Conservation (phyloP, 441 rosid genomes). For the Populus hybrid region DNA sequence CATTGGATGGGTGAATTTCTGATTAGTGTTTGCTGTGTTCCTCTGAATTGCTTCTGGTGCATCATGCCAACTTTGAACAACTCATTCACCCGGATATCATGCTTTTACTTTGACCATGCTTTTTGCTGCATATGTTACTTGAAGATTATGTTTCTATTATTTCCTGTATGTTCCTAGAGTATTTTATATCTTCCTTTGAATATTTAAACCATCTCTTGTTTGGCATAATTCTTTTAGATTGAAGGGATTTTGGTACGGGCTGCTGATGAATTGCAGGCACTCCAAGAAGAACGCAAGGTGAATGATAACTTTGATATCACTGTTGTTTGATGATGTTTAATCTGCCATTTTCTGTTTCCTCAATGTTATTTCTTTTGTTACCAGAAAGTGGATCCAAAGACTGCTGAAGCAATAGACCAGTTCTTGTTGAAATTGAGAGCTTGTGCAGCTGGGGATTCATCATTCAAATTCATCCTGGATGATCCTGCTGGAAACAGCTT, state of each 20-base stretch:
- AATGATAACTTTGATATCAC: neutral
- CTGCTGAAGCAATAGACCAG: conserved; percentile 84
- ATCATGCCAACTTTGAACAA: neutral
- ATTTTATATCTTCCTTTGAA: neutral
- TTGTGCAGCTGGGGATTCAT: conserved; percentile 59
- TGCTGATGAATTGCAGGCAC: conserved; percentile 76
- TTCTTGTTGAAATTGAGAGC: conserved; percentile 78
- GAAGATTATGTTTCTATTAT: neutral
- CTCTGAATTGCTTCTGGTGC: neutral
- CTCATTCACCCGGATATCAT: neutral
- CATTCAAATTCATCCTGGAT: conserved; percentile 78
- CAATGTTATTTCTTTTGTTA: conserved; percentile 6
- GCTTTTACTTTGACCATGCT: neutral
- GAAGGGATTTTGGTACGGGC: conserved; percentile 86
- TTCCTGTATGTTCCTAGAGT: neutral
- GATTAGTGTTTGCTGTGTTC: neutral
- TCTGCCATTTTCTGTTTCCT: neutral
- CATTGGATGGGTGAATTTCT: neutral
- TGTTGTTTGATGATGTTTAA: conserved; percentile 10
- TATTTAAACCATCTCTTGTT: conserved; percentile 1
- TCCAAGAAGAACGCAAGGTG: conserved; percentile 94
- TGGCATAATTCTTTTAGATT: conserved; percentile 39
- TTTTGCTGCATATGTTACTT: neutral
- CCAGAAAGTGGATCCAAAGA: conserved; percentile 87
- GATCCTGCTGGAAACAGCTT: conserved; percentile 98